Percentiles rank a stretch among this genome's conserved stretches.
Conservation (phyloP, 352 stramenopile genomes). For the Globisporangium cylindrosporum region DNA sequence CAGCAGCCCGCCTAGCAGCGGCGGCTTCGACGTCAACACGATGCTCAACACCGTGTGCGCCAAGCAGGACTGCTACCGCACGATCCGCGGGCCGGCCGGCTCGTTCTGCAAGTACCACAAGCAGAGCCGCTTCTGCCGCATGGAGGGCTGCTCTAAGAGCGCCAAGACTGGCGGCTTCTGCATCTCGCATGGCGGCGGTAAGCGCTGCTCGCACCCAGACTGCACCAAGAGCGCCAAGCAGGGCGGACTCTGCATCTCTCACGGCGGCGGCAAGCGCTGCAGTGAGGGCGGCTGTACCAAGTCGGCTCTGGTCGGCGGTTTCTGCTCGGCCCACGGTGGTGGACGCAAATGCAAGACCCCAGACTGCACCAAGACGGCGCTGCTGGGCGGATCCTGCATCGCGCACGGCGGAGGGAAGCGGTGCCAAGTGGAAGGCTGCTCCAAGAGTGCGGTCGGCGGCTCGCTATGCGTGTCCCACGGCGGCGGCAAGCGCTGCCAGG, state of each 20-base stretch:
- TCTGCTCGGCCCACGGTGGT: conserved; percentile 80
- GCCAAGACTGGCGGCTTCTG: conserved; percentile 79
- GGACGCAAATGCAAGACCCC: conserved; percentile 71
- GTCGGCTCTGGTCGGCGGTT: conserved; percentile 76
- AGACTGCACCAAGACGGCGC: conserved; percentile 74
- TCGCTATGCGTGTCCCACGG: conserved; percentile 70
- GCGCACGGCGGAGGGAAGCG: conserved; percentile 79
- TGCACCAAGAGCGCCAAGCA: conserved; percentile 87
- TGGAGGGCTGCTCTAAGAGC: conserved; percentile 63
- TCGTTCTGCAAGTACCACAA: conserved; percentile 87
- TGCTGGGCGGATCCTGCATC: conserved; percentile 77
- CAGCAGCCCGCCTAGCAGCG: conserved; percentile 23
- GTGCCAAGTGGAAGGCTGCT: conserved; percentile 64
- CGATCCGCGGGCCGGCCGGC: conserved; percentile 56
- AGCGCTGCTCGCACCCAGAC: conserved; percentile 61
- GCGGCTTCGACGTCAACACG: conserved; percentile 42
- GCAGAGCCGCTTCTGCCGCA: conserved; percentile 76
- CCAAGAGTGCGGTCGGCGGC: conserved; percentile 64
- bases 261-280: conserved; percentile 81
- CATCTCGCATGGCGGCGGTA: conserved; percentile 71
- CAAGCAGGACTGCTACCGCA: conserved; percentile 77
- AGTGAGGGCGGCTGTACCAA: conserved; percentile 72
- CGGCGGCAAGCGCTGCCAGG: conserved; percentile 69
- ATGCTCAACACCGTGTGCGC: conserved; percentile 81
- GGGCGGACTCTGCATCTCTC: conserved; percentile 76